Conservation (phyloP, 2,329 filamentous ascomycete species). For the Thielaviopsis euricoi region DNA sequence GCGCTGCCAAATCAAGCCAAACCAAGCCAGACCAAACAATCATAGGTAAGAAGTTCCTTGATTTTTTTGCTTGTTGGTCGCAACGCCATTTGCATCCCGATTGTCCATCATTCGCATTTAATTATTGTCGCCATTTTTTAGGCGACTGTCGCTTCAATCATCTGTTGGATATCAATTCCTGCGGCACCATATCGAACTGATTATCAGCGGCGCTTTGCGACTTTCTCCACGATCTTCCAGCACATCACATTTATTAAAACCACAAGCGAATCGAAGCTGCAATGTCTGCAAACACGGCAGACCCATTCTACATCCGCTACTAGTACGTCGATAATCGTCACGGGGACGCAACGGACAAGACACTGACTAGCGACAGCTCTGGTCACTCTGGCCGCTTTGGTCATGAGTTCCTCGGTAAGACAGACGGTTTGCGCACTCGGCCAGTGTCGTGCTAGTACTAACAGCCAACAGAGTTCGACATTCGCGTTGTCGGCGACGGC, state of each 20-base stretch:
- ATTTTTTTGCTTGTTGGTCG: neutral
- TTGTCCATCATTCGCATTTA: too few species aligned
- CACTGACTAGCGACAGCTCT: constrained; percentile 42
- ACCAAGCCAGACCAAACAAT: neutral
- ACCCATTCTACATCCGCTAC: constrained; percentile 91
- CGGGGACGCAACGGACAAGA: neutral
- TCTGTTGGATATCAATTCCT: too few species aligned
- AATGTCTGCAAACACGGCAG: constrained; percentile 19
- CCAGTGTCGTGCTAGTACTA: neutral
- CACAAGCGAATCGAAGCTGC: neutral
- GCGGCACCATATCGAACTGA: neutral
- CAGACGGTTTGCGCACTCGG: constrained; percentile 13
- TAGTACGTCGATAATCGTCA: constrained; percentile 49
- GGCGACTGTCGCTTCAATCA: too few species aligned
- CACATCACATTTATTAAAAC: neutral
- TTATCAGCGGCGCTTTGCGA: neutral
- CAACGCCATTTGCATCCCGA: too few species aligned
- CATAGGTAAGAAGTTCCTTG: neutral
- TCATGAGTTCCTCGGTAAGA: constrained; percentile 85
- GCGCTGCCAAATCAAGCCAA: neutral
- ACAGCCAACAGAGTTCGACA: constrained; percentile 72
- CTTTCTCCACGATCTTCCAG: neutral
- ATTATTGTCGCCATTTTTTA: too few species aligned
- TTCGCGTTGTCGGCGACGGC: constrained; percentile 81
- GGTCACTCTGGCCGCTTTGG: constrained; percentile 95